A percentile compares a stretch with the other conserved stretches of the same genome.
These are phyloP conservation scores for Fusarium sambucinum DNA, from an alignment of 2,329 filamentous ascomycete genomes.

Conservation along the genomic window DNA sequence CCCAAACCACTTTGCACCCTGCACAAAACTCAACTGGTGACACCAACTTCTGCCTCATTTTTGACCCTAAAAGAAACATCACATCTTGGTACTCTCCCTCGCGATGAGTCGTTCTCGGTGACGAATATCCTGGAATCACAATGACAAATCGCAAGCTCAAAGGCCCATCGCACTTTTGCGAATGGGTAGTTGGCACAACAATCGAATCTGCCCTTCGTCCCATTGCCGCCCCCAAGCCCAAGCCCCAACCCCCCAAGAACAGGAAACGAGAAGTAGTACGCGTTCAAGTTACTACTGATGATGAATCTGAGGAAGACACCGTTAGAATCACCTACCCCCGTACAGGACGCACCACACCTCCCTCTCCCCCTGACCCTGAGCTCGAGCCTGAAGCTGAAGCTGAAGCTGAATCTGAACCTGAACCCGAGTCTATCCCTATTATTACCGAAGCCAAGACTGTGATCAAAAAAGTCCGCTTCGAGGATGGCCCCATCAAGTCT, in stretches of 20 bases:
- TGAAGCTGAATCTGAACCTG: background rate
- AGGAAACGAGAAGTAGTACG: slow-evolving; percentile 52
- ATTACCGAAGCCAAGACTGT: slow-evolving; percentile 22
- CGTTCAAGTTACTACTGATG: slow-evolving; percentile 63
- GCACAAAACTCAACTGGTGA: background rate
- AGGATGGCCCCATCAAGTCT: slow-evolving; percentile 47
- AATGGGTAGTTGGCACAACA: slow-evolving; percentile 57
- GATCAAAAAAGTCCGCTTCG: slow-evolving; percentile 61
- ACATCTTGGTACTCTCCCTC: slow-evolving; percentile 2
- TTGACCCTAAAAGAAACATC: slow-evolving; percentile 11
- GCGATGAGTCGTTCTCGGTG: background rate
- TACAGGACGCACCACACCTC: slow-evolving; percentile 37
- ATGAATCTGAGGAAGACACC: slow-evolving; percentile 63
- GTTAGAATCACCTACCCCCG: slow-evolving; percentile 64
- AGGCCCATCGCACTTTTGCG: slow-evolving; percentile 51
- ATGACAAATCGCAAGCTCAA: slow-evolving; percentile 39
- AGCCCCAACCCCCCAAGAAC: slow-evolving; percentile 44
- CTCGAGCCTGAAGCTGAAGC: background rate
- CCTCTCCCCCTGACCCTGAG: background rate
- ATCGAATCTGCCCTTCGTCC: slow-evolving; percentile 50
- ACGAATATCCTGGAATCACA: background rate
- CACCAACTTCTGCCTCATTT: background rate
- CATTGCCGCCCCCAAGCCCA: slow-evolving; percentile 19
- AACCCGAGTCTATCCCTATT: background rate
- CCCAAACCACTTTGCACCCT: background rate